Evolutionary conservation across 306 rosid species (phyloP).

Genomic region (Canavalia ensiformis): DNA sequence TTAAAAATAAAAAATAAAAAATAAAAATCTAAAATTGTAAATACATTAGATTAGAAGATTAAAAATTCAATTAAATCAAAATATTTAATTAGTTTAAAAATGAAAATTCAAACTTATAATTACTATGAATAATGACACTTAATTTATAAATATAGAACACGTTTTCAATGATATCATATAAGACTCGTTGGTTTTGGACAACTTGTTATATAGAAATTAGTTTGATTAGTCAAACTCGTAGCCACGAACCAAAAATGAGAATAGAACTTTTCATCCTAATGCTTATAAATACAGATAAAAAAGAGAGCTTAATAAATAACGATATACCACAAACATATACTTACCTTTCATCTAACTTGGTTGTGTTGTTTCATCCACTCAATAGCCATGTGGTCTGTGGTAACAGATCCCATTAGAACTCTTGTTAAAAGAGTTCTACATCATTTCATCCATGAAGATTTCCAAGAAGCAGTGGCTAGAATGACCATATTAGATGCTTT

Average conservation of each 20-base stretch:
- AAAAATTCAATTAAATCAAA: too few relatives aligned
- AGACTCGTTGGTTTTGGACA: too few relatives aligned
- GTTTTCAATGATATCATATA: too few relatives aligned
- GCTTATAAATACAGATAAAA: constrained; percentile 24
- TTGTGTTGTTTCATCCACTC: background rate
- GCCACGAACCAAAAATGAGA: background rate
- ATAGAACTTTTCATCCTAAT: background rate
- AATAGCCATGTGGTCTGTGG: constrained; percentile 29
- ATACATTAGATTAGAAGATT: too few relatives aligned
- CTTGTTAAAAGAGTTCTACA: constrained; percentile 17
- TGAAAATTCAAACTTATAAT: too few relatives aligned
- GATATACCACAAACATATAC: background rate
- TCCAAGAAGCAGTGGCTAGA: constrained; percentile 56
- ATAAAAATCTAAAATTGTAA: too few relatives aligned
- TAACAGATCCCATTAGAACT: constrained; percentile 37
- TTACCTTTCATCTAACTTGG: background rate
- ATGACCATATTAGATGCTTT: constrained; percentile 57
- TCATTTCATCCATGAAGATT: constrained; percentile 51
- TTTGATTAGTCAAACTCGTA: background rate
- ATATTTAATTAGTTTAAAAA: too few relatives aligned
- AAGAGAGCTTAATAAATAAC: background rate
- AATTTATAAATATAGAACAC: too few relatives aligned
- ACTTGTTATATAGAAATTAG: too few relatives aligned
- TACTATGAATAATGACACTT: too few relatives aligned
- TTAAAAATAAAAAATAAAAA: too few relatives aligned